Evolutionary conservation across 257 asterid species (phyloP).

Genomic region (Mitragyna speciosa): DNA sequence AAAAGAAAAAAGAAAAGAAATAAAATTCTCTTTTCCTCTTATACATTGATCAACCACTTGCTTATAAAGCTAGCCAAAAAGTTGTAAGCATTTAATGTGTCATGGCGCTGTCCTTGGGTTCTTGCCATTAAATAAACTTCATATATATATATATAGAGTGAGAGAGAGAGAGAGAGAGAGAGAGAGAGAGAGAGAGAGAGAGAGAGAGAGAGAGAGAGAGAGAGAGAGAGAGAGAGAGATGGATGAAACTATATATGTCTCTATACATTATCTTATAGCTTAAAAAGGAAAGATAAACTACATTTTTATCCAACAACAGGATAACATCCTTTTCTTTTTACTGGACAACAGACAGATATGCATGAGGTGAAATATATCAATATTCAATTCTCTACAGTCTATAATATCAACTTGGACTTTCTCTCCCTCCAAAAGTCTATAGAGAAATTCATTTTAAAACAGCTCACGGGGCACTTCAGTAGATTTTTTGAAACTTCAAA

Average conservation of each 20-base stretch:
- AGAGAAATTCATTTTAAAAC: slow-evolving; percentile 12
- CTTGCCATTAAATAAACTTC: neutral
- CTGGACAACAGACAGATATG: slow-evolving; percentile 55
- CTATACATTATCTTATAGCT: slow-evolving; percentile 19
- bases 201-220: slow-evolving; percentile 1
- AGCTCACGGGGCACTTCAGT: slow-evolving; percentile 61
- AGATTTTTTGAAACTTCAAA: slow-evolving; percentile 49
- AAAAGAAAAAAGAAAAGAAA: too few relatives aligned
- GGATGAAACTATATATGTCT: slow-evolving; percentile 12
- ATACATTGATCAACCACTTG: neutral
- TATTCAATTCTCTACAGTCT: slow-evolving; percentile 26
- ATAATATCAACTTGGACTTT: neutral
- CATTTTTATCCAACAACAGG: neutral
- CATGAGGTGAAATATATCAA: slow-evolving; percentile 29
- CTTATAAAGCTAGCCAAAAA: neutral
- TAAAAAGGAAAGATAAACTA: neutral
- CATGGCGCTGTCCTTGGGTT: neutral
- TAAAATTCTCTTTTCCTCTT: neutral
- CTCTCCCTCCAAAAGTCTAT: neutral
- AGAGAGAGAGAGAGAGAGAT: slow-evolving; percentile 5
- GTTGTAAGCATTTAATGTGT: slow-evolving; percentile 4
- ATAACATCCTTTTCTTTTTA: slow-evolving; percentile 32
- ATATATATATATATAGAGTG: neutral
- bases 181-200: slow-evolving; percentile 3
- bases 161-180: slow-evolving; percentile 1